Evolutionary conservation across 495 filamentous ascomycete genomes (phyloP).

Genomic region (Annulohypoxylon nitens): DNA sequence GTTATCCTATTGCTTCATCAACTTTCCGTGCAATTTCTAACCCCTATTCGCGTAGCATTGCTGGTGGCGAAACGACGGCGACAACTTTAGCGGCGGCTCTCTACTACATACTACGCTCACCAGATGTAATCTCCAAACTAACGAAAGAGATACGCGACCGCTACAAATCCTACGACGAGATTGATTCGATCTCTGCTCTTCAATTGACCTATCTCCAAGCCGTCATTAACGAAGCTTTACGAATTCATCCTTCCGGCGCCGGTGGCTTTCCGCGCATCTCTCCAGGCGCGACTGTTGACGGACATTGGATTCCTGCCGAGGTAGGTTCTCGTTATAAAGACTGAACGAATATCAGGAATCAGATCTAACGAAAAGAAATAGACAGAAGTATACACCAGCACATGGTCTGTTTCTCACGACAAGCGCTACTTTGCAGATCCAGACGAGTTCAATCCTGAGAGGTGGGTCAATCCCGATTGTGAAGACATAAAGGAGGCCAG

Average conservation of each 20-base stretch:
- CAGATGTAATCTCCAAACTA: conserved; percentile 49
- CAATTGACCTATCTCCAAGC: conserved; percentile 57
- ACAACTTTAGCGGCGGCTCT: conserved; percentile 55
- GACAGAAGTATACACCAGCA: conserved; percentile 55
- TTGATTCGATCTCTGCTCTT: conserved; percentile 40
- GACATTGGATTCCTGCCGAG: conserved; percentile 48
- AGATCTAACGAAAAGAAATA: background rate
- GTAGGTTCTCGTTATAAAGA: conserved; percentile 47
- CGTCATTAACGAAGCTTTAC: conserved; percentile 61
- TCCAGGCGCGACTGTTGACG: conserved; percentile 51
- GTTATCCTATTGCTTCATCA: background rate
- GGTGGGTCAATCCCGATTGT: conserved; percentile 52
- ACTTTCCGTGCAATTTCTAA: too few species aligned
- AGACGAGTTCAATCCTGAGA: conserved; percentile 50
- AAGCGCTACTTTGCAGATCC: conserved; percentile 50
- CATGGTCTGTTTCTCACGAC: conserved; percentile 53
- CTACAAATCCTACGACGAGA: conserved; percentile 55
- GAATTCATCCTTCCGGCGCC: conserved; percentile 50
- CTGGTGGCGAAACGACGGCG: conserved; percentile 65
- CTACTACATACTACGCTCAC: conserved; percentile 54
- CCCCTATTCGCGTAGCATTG: conserved; percentile 42
- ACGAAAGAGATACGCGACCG: conserved; percentile 56
- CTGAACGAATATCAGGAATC: background rate
- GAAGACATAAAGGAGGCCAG: conserved; percentile 54
- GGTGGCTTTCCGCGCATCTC: conserved; percentile 50